Conservation (phyloP, 305 asterid species). For the Stenogyne calaminthoides region DNA sequence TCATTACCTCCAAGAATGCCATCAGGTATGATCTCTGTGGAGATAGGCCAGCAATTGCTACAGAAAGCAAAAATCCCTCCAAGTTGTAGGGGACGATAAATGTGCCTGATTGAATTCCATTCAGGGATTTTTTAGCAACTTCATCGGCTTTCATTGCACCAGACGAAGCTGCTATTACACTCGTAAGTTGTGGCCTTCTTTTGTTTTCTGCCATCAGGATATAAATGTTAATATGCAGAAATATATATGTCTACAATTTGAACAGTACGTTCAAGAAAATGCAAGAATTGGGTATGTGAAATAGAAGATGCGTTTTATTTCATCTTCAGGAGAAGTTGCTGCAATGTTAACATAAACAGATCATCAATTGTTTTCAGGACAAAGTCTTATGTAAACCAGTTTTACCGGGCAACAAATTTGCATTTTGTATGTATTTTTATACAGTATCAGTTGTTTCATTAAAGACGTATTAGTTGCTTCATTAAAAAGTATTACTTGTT, state of each 20-base stretch:
- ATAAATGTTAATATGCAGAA: constrained; percentile 16
- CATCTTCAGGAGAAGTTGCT: not conserved
- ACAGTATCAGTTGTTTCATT: no score
- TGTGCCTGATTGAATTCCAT: constrained; percentile 67
- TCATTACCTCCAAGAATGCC: constrained; percentile 84
- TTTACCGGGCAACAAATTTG: no score
- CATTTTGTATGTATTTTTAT: no score
- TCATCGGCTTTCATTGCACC: constrained; percentile 90
- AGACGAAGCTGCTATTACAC: constrained; percentile 82
- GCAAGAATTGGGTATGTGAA: not conserved
- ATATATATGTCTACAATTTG: not conserved
- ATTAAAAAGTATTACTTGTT: no score
- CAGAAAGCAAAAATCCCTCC: constrained; percentile 64
- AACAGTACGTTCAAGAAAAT: not conserved
- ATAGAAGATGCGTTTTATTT: not conserved
- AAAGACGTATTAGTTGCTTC: no score
- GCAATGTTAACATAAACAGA: not conserved
- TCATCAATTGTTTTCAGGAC: not conserved
- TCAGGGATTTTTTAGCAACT: constrained; percentile 74
- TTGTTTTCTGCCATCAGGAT: constrained; percentile 63
- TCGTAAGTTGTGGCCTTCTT: constrained; percentile 77
- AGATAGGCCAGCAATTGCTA: constrained; percentile 83
- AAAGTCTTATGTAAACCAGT: no score
- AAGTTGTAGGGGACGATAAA: constrained; percentile 87
- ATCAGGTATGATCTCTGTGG: constrained; percentile 82